Conservation (phyloP, 371 early-diverging fungal genomes). For the Mucor sp. region DNA sequence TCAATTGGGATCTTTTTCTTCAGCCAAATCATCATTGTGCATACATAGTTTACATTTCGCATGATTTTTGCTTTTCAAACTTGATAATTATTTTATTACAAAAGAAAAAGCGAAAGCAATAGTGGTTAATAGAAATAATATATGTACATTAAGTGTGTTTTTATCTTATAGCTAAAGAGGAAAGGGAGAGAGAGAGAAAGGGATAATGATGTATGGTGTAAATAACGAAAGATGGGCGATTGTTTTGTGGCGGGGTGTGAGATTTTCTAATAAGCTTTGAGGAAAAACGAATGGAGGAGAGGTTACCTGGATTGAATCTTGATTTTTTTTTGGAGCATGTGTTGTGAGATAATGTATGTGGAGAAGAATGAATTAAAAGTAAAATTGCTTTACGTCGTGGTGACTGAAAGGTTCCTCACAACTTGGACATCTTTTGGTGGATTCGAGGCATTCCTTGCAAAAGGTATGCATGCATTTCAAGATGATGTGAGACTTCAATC, state of each 20-base stretch:
- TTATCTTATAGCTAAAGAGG: background rate
- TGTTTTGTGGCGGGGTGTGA: background rate
- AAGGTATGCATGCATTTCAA: constrained; percentile 96
- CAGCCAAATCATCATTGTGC: too few species aligned
- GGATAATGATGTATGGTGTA: background rate
- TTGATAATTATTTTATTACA: background rate
- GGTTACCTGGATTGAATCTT: too few species aligned
- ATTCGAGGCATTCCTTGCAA: constrained; percentile 95
- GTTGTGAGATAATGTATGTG: background rate
- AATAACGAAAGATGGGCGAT: background rate
- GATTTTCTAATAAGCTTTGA: background rate
- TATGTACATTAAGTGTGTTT: background rate
- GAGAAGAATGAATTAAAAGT: constrained; percentile 54
- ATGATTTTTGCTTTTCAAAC: background rate
- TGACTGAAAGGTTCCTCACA: constrained; percentile 92
- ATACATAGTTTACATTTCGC: too few species aligned
- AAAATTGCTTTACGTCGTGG: constrained; percentile 91
- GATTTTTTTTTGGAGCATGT: background rate
- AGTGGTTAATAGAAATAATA: background rate
- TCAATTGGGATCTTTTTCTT: too few species aligned
- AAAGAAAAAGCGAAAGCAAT: background rate
- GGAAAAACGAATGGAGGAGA: background rate
- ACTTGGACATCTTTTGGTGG: constrained; percentile 98
- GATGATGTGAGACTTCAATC: constrained; percentile 85
- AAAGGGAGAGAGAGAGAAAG: background rate